Evolutionary conservation across 164 flowering plant species (phyloP).

Genomic region (Magnolia kwangsiensis): DNA sequence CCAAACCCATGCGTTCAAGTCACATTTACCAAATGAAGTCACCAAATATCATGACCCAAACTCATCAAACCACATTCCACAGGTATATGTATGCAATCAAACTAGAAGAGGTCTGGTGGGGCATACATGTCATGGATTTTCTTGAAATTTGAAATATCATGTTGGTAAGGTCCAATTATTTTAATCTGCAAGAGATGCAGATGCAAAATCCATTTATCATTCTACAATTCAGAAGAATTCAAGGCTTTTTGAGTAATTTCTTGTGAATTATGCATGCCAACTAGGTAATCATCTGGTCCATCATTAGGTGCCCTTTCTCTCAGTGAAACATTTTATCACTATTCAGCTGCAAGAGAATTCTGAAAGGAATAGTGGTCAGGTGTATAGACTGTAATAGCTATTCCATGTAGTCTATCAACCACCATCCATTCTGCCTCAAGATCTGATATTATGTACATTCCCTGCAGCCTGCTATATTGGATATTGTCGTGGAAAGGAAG

Average conservation of each 20-base stretch:
- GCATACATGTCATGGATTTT: not conserved
- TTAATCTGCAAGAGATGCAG: too few species aligned
- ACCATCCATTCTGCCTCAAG: not conserved
- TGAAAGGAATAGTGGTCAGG: not conserved
- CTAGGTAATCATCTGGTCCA: not conserved
- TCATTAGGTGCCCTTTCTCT: not conserved
- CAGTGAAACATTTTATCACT: not conserved
- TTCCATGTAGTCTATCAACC: not conserved
- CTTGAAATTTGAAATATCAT: too few species aligned
- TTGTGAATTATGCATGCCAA: not conserved
- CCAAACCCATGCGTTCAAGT: not conserved
- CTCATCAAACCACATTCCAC: not conserved
- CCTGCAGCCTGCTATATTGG: not conserved
- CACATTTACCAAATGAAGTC: not conserved
- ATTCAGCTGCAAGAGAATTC: not conserved
- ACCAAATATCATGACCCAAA: not conserved
- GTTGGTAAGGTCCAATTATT: too few species aligned
- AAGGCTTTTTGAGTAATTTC: not conserved
- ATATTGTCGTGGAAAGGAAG: not conserved
- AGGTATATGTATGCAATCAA: not conserved
- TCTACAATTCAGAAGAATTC: too few species aligned
- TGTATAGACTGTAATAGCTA: not conserved
- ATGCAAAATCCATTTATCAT: too few species aligned
- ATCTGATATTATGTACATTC: not conserved
- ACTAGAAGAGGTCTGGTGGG: not conserved